Base-by-base conservation (phyloP, 1,284 basidiomycete genomes). In the Apiotrichum veenhuisii region DNA sequence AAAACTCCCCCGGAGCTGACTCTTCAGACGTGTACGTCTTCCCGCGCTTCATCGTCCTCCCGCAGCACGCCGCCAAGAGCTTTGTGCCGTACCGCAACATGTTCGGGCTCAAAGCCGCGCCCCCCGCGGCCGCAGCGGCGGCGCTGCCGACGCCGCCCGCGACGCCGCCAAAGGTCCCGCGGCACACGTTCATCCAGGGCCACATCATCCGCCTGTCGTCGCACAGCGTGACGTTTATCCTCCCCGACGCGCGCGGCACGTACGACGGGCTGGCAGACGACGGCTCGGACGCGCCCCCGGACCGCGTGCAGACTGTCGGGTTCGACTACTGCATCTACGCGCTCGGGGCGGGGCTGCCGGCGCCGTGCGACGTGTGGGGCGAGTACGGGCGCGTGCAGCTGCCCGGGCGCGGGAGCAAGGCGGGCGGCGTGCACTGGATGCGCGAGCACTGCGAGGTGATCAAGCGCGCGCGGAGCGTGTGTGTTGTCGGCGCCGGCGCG, bases 21-120 rank as follows among this genome's bases (percentile, higher is more conserved):
- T n/a, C n/a, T 37, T 48, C 67, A 77, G 76, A 80, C 63, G 67
- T 79, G 27, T 81, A 81, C 63, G 78, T 75, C 22, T 80, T 81
- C 58, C 79, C 81, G 2, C 76, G 81, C 55, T 78, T 76, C 61
- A 71, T 76, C 9, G 73, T 80, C 18, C 56, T 79, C 9, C 73
- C 78, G 7, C 62, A 74, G 9, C 78, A 78, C 46, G 78, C 78
- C 41, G 71, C 79, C 36, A 81, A 80, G 61, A 78, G 73, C 14
- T 86, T 89, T 73, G 83, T 88, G 62, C 86, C 88, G 0, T 87
- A 85, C 70, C 77, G 75, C 56, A 81, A 79, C 63, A 59, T 82
- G 52, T 80, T 82, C 63, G 61, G 62, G 41, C 56, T 12, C 25
- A n/a, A 5, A 14, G 22, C 34, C 33, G 27, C 33, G 30, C 18